Base-by-base conservation (phyloP, 345 rosid genomes). In the Punica granatum region DNA sequence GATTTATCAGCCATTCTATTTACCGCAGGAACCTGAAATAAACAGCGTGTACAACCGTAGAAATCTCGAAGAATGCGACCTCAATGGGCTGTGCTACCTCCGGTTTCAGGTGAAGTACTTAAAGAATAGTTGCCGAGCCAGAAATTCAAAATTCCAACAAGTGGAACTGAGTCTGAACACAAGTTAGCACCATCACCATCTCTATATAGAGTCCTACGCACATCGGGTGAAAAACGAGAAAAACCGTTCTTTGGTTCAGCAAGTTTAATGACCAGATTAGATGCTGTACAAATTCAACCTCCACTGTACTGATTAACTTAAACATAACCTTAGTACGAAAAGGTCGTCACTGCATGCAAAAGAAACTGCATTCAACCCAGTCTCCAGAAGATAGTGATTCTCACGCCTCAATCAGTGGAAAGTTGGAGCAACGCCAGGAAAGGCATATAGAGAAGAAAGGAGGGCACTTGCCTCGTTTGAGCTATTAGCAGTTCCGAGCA, bases 391-490 rank as follows among this genome's bases (percentile, higher is more conserved):
- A 46, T 18, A 7, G 51, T 16, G n/a, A 46, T 15, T 46, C 21
- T 46, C 13, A 14, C 51, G 19, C 23, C 51, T 46, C 51, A 23
- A 44, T 69, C 61, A 59, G 30, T 18, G 41, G 10, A 32, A 23
- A 44, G 53, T 65, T 15, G 63, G 23, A 63, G 48, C 23, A n/a
- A 28, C 58, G 30, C 48, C 71, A 7, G 13, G 19, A 54, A 53
- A 28, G 60, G 68, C 41, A 73, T 43, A 44, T 34, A 7, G 41
- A 37, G 60, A 65, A 60, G 67, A 36, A 43, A 53, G 14, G 14
- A 61, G 34, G 15, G 71, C 30, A 56, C 42, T 54, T 62, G 70
- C 64, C 67, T 63, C 46, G 3, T 30, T 6, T 44, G 39, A 16
- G 51, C 21, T 46, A 43, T 36, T 43, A 28, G 68, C 19, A 28